A percentile compares a stretch with the other conserved stretches of the same genome.
These are phyloP conservation scores for Pestalotiopsis sp. DNA, from an alignment of 2,329 filamentous ascomycete genomes.

Conservation along the genomic window DNA sequence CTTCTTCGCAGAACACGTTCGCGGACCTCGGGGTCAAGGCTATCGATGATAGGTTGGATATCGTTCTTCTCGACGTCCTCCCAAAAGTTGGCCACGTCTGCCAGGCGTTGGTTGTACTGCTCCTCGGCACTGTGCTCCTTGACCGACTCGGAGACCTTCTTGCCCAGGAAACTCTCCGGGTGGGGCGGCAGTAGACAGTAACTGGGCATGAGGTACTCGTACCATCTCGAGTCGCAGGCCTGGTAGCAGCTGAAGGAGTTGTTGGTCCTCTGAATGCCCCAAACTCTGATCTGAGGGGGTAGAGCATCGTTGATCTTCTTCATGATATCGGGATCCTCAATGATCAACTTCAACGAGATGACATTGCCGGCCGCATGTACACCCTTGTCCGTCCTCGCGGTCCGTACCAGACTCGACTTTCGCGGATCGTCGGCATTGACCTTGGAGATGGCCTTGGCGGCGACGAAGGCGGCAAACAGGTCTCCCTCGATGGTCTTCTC, in stretches of 20 bases:
- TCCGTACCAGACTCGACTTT: conserved; percentile 92
- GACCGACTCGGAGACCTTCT: conserved; percentile 77
- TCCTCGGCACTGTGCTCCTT: conserved; percentile 74
- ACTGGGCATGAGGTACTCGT: conserved; percentile 95
- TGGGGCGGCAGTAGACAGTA: conserved; percentile 93
- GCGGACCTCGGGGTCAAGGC: conserved; percentile 65
- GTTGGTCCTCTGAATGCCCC: conserved; percentile 89
- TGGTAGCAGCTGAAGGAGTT: conserved; percentile 95
- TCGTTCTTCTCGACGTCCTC: conserved; percentile 76
- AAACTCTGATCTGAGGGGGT: conserved; percentile 87
- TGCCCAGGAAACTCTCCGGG: conserved; percentile 82
- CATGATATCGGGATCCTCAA: conserved; percentile 86
- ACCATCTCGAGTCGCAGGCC: conserved; percentile 91
- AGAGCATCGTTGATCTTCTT: conserved; percentile 88
- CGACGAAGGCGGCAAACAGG: conserved; percentile 88
- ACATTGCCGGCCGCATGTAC: conserved; percentile 96
- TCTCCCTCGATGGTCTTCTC: conserved; percentile 97
- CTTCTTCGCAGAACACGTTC: conserved; percentile 65
- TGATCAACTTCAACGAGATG: conserved; percentile 92
- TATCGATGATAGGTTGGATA: conserved; percentile 70
- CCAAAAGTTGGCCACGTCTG: conserved; percentile 84
- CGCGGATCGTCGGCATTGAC: conserved; percentile 96
- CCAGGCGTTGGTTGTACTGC: conserved; percentile 68
- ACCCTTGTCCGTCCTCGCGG: conserved; percentile 95
- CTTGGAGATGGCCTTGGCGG: conserved; percentile 91